Conservation (phyloP, 2,329 filamentous ascomycete genomes). For the Fusarium sp. region DNA sequence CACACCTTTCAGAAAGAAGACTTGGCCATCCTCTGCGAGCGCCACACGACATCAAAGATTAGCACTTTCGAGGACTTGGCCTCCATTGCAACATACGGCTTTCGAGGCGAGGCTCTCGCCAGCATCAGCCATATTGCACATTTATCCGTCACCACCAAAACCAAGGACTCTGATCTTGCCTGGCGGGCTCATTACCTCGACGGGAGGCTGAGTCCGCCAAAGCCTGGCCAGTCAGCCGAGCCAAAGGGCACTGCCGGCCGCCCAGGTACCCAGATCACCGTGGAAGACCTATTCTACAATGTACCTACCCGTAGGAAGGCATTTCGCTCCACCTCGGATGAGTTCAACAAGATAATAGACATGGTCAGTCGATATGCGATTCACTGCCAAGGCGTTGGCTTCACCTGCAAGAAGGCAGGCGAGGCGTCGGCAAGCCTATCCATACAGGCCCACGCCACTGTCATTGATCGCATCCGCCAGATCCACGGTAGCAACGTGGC, state of each 20-base stretch:
- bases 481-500: conserved; percentile 89
- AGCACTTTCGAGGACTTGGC: conserved; percentile 93
- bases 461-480: conserved; percentile 88
- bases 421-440: conserved; percentile 88
- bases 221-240: conserved; percentile 88
- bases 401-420: conserved; percentile 97
- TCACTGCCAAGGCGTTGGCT: conserved; percentile 91
- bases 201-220: conserved; percentile 85
- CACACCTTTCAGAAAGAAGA: conserved; percentile 80
- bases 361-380: conserved; percentile 94
- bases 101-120: conserved; percentile 93
- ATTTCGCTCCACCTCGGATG: conserved; percentile 92
- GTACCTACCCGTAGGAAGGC: conserved; percentile 89
- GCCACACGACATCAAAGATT: conserved; percentile 97
- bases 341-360: conserved; percentile 98
- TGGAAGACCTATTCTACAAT: conserved; percentile 98
- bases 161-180: conserved; percentile 87
- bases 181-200: conserved; percentile 92
- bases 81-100: conserved; percentile 96
- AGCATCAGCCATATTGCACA: conserved; percentile 99
- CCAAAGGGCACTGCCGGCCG: conserved; percentile 91
- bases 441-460: conserved; percentile 80
- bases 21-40: conserved; percentile 90
- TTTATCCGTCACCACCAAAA: conserved; percentile 94
- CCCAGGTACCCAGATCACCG: conserved; percentile 93